phyloP scores from a whole-genome alignment of 2,329 filamentous ascomycete genomes.

The Geosmithia flava region DNA sequence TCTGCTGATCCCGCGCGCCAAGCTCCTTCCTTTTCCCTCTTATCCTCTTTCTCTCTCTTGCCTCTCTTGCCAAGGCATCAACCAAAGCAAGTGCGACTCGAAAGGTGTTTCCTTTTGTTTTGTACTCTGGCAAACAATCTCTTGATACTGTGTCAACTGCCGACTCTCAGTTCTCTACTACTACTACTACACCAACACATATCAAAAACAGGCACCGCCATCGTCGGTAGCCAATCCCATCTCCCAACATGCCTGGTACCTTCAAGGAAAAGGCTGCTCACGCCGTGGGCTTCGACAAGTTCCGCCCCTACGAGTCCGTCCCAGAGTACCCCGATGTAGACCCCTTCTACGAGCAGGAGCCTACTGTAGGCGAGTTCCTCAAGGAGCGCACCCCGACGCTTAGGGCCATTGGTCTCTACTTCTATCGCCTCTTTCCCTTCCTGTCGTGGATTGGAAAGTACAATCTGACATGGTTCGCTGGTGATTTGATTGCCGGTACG shows the following conservation, averaged over 20 bases:
- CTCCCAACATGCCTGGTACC: background rate
- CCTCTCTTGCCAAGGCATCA: too few relatives aligned
- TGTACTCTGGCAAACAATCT: too few relatives aligned
- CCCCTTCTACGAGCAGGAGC: slow-evolving; percentile 26
- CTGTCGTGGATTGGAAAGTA: slow-evolving; percentile 37
- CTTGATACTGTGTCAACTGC: too few relatives aligned
- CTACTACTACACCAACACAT: background rate
- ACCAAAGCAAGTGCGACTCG: too few relatives aligned
- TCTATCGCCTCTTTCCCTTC: slow-evolving; percentile 34
- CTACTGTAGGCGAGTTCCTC: slow-evolving; percentile 27
- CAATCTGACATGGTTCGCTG: slow-evolving; percentile 32
- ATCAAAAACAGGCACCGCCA: background rate
- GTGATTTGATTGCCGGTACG: slow-evolving; percentile 32
- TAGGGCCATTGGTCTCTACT: slow-evolving; percentile 17
- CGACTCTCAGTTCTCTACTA: too few relatives aligned
- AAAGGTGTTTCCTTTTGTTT: too few relatives aligned
- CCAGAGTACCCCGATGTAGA: slow-evolving; percentile 23
- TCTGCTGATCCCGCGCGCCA: too few relatives aligned
- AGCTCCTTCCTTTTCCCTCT: too few relatives aligned
- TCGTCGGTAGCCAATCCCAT: background rate
- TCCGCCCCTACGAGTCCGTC: slow-evolving; percentile 16
- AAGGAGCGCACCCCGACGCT: slow-evolving; percentile 21
- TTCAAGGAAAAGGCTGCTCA: slow-evolving; percentile 7
- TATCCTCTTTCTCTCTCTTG: too few relatives aligned
- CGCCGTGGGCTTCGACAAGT: slow-evolving; percentile 18